Conservation (phyloP, 306 rosid species). For the Carpinus viminea region DNA sequence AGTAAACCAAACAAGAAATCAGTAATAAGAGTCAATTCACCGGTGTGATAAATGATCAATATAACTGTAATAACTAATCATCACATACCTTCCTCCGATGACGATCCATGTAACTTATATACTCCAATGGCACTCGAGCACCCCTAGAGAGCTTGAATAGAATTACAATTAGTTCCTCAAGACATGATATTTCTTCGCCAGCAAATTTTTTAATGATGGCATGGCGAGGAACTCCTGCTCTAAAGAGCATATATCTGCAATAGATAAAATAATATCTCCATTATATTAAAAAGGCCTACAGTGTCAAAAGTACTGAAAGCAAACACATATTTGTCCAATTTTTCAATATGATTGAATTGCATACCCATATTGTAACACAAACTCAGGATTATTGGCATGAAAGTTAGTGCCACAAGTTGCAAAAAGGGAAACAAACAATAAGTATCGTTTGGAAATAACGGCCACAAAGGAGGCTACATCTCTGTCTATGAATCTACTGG, state of each 20-base stretch:
- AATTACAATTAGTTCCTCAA: conserved; percentile 71
- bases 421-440: no score
- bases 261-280: conserved; percentile 24
- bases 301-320: conserved; percentile 17
- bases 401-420: background rate
- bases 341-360: background rate
- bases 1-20: background rate
- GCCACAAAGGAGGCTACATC: no score
- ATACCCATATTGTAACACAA: background rate
- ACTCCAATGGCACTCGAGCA: conserved; percentile 86
- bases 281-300: conserved; percentile 14
- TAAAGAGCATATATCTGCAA: conserved; percentile 85
- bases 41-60: conserved; percentile 12
- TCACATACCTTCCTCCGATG: conserved; percentile 82
- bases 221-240: conserved; percentile 96
- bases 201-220: conserved; percentile 94
- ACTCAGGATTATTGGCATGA: background rate
- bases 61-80: conserved; percentile 8
- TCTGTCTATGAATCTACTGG: no score
- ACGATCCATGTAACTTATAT: conserved; percentile 75
- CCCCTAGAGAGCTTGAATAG: conserved; percentile 82
- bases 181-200: conserved; percentile 75
- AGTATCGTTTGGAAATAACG: no score
- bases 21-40: conserved; percentile 1
- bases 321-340: background rate